A percentile compares a stretch with the other conserved stretches of the same genome.
phyloP scores from a whole-genome alignment of 345 rosid species.

The Streptanthus diversifolius region DNA sequence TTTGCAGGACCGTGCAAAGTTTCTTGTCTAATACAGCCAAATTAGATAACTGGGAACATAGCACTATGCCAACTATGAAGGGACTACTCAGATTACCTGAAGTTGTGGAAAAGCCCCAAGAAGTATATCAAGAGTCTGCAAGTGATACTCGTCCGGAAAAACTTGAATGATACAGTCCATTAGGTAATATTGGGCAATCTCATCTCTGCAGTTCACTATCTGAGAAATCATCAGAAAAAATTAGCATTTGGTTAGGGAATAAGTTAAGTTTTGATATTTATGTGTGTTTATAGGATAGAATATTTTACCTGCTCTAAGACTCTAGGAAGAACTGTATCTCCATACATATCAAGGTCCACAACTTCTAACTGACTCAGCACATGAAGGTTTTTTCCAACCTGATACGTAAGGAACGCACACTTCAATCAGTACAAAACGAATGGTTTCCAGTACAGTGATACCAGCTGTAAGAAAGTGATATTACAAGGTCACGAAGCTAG shows the following conservation, averaged over 20 bases:
- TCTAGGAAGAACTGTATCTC: conserved; percentile 91
- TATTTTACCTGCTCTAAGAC: conserved; percentile 83
- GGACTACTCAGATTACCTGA: conserved; percentile 54
- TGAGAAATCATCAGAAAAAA: conserved; percentile 36
- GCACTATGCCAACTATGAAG: conserved; percentile 4
- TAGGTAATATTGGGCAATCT: conserved; percentile 85
- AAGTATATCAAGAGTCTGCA: conserved; percentile 93
- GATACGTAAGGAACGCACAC: conserved; percentile 33
- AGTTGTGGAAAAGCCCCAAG: conserved; percentile 96
- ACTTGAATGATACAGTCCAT: conserved; percentile 99
- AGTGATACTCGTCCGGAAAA: conserved; percentile 97
- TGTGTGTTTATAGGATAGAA: not conserved
- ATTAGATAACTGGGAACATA: not conserved
- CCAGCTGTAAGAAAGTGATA: conserved; percentile 46
- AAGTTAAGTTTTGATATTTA: conserved; percentile 9
- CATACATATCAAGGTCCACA: conserved; percentile 92
- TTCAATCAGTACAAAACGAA: conserved; percentile 36
- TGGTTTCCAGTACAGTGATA: conserved; percentile 41
- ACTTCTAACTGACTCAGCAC: conserved; percentile 98
- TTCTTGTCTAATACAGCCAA: conserved; percentile 9
- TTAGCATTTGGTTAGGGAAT: not conserved
- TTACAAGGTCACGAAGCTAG: conserved; percentile 99
- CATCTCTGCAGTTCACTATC: conserved; percentile 99
- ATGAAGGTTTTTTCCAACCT: conserved; percentile 99
- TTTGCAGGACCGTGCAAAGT: not conserved